A percentile compares a stretch with the other conserved stretches of the same genome.
Evolutionary conservation across 352 stramenopile genomes (phyloP).

Genomic region (Phytopythium aichiense): DNA sequence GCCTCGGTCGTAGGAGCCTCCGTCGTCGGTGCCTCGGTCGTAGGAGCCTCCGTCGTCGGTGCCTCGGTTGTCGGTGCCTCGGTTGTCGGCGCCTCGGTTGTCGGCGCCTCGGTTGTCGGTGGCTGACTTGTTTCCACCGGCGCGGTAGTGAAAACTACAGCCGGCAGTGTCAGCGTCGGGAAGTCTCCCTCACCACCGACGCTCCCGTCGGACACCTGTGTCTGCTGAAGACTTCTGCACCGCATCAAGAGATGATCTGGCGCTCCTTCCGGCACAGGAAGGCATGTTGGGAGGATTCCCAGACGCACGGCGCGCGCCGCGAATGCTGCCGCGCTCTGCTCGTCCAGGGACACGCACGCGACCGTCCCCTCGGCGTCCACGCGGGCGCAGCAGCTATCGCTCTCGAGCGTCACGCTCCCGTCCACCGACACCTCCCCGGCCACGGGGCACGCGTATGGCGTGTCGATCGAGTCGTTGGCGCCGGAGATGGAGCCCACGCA

Average conservation of each 20-base stretch:
- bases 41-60: neutral
- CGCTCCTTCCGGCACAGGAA: constrained; percentile 17
- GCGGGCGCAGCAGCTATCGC: constrained; percentile 44
- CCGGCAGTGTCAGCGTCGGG: constrained; percentile 1
- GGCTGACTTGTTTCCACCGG: neutral
- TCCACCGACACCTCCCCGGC: constrained; percentile 16
- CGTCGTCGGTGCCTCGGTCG: neutral
- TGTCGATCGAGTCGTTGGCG: neutral
- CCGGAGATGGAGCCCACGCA: constrained; percentile 20
- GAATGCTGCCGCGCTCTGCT: neutral
- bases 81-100: neutral
- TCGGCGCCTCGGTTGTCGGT: neutral
- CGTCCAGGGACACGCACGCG: constrained; percentile 26
- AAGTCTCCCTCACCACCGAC: neutral
- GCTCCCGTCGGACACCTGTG: neutral
- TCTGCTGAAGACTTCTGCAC: constrained; percentile 4
- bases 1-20: neutral
- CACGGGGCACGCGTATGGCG: constrained; percentile 28
- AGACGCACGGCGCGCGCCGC: constrained; percentile 3
- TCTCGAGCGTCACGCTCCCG: constrained; percentile 8
- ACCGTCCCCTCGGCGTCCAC: constrained; percentile 22
- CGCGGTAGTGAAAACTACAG: neutral
- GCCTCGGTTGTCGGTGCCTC: neutral
- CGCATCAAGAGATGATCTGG: constrained; percentile 12
- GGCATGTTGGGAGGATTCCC: constrained; percentile 13